Evolutionary conservation across 1,139 yeast genomes (phyloP).

Genomic region (Protomyces inundatus): DNA sequence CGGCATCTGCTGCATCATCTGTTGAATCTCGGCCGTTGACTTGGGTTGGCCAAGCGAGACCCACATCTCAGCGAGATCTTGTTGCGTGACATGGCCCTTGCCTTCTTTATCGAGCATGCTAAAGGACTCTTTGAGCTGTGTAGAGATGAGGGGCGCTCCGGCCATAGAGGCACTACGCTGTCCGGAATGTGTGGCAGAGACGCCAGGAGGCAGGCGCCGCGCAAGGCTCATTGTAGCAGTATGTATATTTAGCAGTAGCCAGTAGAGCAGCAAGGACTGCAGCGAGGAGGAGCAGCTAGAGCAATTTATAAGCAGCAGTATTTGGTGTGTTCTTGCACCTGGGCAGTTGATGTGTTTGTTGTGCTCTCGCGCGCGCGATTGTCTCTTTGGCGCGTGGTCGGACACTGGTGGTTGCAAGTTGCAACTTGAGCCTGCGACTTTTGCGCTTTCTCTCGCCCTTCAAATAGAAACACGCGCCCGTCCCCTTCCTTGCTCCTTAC

Average conservation of each 20-base stretch:
- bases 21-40: conserved; percentile 39
- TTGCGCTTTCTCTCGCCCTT: no score
- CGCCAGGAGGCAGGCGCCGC: not conserved
- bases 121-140: conserved; percentile 48
- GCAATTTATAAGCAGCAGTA: no score
- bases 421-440: no score
- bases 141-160: conserved; percentile 19
- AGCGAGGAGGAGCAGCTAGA: no score
- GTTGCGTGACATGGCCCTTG: conserved; percentile 58
- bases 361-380: no score
- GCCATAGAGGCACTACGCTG: conserved; percentile 18
- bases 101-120: conserved; percentile 77
- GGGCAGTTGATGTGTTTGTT: no score
- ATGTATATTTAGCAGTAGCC: no score
- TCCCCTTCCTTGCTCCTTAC: not conserved
- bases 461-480: not conserved
- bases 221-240: no score
- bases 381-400: no score
- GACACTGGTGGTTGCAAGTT: no score
- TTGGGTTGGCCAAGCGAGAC: conserved; percentile 49
- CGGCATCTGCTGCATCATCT: conserved; percentile 51
- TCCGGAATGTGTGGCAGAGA: not conserved
- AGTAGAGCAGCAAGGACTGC: no score
- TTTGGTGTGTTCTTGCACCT: no score
- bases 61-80: conserved; percentile 57